phyloP scores from a whole-genome alignment of 2,329 filamentous ascomycete genomes.

The Leptodontidium sp. region DNA sequence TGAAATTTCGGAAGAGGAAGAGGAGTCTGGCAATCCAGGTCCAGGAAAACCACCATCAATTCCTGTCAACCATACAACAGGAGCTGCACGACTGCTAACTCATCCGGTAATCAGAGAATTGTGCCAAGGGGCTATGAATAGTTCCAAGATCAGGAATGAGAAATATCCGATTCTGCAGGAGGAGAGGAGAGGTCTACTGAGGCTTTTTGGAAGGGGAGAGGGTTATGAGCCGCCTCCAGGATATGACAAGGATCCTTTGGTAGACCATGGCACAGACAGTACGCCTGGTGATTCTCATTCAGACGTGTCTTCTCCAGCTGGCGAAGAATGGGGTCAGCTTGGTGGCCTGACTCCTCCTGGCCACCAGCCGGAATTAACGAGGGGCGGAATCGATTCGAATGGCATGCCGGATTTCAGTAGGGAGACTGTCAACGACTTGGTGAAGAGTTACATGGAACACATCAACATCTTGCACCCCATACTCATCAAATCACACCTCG shows the following conservation, averaged over 20 bases:
- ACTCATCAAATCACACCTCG: constrained; percentile 61
- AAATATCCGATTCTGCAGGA: constrained; percentile 82
- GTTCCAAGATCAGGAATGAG: constrained; percentile 61
- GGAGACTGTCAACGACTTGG: constrained; percentile 59
- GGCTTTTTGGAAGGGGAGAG: constrained; percentile 82
- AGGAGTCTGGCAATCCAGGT: constrained; percentile 54
- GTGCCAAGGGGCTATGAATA: constrained; percentile 54
- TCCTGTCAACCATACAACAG: constrained; percentile 86
- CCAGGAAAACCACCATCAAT: constrained; percentile 72
- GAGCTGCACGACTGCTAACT: constrained; percentile 81
- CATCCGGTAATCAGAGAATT: constrained; percentile 75
- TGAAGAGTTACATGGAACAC: constrained; percentile 65
- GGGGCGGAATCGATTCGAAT: constrained; percentile 48
- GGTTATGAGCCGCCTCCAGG: constrained; percentile 66
- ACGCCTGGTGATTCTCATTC: constrained; percentile 55
- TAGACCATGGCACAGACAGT: constrained; percentile 53
- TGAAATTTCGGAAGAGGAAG: constrained; percentile 59
- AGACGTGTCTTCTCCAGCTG: constrained; percentile 62
- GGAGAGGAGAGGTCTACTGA: constrained; percentile 75
- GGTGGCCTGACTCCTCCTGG: constrained; percentile 50
- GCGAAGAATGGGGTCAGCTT: constrained; percentile 65
- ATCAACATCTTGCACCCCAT: constrained; percentile 73
- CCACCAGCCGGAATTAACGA: constrained; percentile 32
- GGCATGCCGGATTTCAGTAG: constrained; percentile 64
- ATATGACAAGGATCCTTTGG: constrained; percentile 44